Base-by-base conservation (phyloP, 495 filamentous ascomycete genomes). In the Chaetomidium leptoderma region DNA sequence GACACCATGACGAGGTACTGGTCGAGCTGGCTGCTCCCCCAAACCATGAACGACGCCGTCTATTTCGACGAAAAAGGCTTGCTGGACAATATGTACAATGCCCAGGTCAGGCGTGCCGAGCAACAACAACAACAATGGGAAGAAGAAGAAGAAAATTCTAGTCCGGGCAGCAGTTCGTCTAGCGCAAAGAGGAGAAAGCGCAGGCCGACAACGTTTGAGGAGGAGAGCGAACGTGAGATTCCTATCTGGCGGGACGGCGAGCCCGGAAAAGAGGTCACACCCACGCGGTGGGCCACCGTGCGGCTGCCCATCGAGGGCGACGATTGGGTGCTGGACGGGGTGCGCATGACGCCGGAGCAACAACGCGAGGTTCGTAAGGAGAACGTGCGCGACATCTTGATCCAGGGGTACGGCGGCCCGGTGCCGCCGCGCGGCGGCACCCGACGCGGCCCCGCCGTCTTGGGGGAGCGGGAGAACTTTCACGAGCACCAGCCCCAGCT, bases 41-140 rank as follows among this genome's bases (percentile, higher is more conserved):
- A 56, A 43, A 30, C 61, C 14, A 55, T 50, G 6, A 37, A 14
- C 5, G 62, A 61, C 40, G 51, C 29, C 21, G 19, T 51, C 24
- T 33, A 19, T 6, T 59, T 61, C 19, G 40, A 13, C 1, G n/a
- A 29, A n/a, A 7, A 8, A 2, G 52, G 57, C 3, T 4, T 37
- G 36, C 13, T 62, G 43, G 60, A 35, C 10, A 40, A 42, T 1
- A 23, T 36, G 48, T 48, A 19, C n/a, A n/a, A n/a, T n/a, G n/a
- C n/a, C n/a, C n/a, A n/a, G n/a, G n/a, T n/a, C n/a, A n/a, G n/a
- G n/a, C n/a, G n/a, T n/a, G n/a, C n/a, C n/a, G n/a, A n/a, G n/a
- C n/a, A n/a, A n/a, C n/a, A n/a, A n/a, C 7, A n/a, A 2, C 6
- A 3, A 19, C 2, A 19, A 16, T 40, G 3, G 16, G 16, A 13